phyloP scores from a whole-genome alignment of 1,284 basidiomycete genomes.

The Mrakiaceae sp. region DNA sequence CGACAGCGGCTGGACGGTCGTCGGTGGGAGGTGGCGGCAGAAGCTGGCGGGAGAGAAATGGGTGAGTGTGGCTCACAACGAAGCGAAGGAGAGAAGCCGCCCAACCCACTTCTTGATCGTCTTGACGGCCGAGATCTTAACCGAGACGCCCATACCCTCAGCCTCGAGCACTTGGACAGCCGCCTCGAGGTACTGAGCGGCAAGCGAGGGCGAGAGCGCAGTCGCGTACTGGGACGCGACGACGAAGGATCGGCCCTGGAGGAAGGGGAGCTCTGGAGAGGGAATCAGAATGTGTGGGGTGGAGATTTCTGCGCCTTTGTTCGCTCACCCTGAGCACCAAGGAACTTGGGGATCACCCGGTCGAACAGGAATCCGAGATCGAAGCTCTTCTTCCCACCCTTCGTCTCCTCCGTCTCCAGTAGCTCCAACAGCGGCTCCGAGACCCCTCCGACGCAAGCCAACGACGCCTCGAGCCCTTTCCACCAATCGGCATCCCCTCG shows the following conservation, averaged over 20 bases:
- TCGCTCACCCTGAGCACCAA: constrained; percentile 50
- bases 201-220: constrained; percentile 56
- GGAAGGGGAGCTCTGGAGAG: constrained; percentile 61
- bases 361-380: constrained; percentile 66
- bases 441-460: constrained; percentile 75
- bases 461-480: constrained; percentile 72
- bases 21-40: constrained; percentile 40
- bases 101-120: constrained; percentile 69
- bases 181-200: constrained; percentile 72
- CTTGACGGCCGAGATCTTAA: constrained; percentile 88
- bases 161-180: constrained; percentile 76
- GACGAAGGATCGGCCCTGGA: constrained; percentile 88
- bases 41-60: constrained; percentile 30
- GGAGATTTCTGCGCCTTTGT: background rate
- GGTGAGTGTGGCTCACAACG: background rate
- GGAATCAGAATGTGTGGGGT: background rate
- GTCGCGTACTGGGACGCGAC: constrained; percentile 83
- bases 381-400: constrained; percentile 51
- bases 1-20: constrained; percentile 51
- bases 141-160: constrained; percentile 55
- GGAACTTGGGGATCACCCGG: constrained; percentile 64
- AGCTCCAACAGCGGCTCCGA: constrained; percentile 63
- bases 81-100: background rate
- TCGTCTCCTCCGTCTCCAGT: constrained; percentile 56
- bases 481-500: constrained; percentile 43